Base-by-base conservation (phyloP, 495 filamentous ascomycete genomes). In the Bryoglossum gracile region DNA sequence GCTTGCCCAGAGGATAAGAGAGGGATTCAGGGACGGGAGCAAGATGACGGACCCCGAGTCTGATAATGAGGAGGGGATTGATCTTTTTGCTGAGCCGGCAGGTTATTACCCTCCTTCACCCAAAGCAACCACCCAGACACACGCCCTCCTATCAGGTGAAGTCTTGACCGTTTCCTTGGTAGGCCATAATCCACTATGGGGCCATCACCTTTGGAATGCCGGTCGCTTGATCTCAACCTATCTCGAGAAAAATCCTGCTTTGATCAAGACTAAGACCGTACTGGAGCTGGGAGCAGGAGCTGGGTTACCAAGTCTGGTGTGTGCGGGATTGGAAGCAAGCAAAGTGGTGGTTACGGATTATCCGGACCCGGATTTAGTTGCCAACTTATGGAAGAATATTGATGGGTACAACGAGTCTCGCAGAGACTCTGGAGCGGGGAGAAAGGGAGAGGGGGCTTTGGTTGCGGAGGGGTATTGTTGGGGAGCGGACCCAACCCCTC, bases 221-320 rank as follows among this genome's bases (percentile, higher is more conserved):
- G 79, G 82, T 43, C 81, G 82, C 17, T 76, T 82, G 9, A 76
- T 89, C 44, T 77, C 89, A 9, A 66, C 76, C 51, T 88, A 89
- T 67, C 80, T 97, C 50, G 84, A 95, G 63, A 61, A 73, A 21
- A 68, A 79, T 50, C 73, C 80, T 13, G 53, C 60, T 2, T 72
- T 87, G 9, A 68, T 94, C 18, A 48, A 61, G 1, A 68, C 63
- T 30, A 84, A 80, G 45, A 75, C 80, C 21, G 76, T 95, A 3
- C 80, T 95, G 10, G 91, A 97, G 63, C 82, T 97, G 37, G 91
- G 91, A 43, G 89, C 91, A 13, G 91, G 87, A 23, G 87, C 86
- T 0, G 91, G 90, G 0, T 74, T 95, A 3, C 90, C 90, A 1
- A 83, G 80, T 55, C 76, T 97, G 19, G 81, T 92, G 11, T 81